Evolutionary conservation across 495 filamentous ascomycete genomes (phyloP).

Genomic region (Aspergillus egyptiacus): DNA sequence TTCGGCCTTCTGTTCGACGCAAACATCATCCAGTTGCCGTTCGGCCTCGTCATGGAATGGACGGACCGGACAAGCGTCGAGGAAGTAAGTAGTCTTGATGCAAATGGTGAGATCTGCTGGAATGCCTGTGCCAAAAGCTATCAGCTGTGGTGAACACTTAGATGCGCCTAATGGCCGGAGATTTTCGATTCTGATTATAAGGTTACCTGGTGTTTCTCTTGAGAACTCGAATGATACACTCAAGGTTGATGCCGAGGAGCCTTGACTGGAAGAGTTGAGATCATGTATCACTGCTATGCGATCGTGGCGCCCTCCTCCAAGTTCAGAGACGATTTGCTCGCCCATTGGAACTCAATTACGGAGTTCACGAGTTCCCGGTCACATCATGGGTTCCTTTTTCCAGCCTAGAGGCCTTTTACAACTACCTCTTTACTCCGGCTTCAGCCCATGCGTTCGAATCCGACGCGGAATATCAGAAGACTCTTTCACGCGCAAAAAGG

Average conservation of each 20-base stretch:
- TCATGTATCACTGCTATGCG: constrained; percentile 16
- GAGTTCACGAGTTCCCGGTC: constrained; percentile 13
- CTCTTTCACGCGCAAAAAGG: constrained; percentile 16
- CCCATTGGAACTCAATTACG: constrained; percentile 8
- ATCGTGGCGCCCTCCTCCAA: constrained; percentile 10
- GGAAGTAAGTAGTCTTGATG: constrained; percentile 34
- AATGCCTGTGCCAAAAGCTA: constrained; percentile 34
- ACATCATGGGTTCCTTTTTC: constrained; percentile 18
- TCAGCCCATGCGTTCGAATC: constrained; percentile 13
- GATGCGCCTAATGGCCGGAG: too few relatives aligned
- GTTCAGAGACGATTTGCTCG: constrained; percentile 1
- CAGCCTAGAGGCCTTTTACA: constrained; percentile 4
- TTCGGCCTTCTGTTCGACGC: constrained; percentile 17
- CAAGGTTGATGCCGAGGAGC: constrained; percentile 10
- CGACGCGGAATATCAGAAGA: constrained; percentile 16
- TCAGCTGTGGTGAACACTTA: constrained; percentile 41
- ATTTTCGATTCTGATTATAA: constrained; percentile 16
- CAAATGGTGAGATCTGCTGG: constrained; percentile 32
- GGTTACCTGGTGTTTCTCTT: constrained; percentile 15
- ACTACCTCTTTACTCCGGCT: constrained; percentile 13
- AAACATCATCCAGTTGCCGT: constrained; percentile 25
- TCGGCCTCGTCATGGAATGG: constrained; percentile 38
- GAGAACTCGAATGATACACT: constrained; percentile 9
- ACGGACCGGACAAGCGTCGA: constrained; percentile 36
- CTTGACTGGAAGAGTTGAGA: constrained; percentile 16